A percentile compares a stretch with the other conserved stretches of the same genome.
These are phyloP conservation scores for Leucocoprinus birnbaumii DNA, from an alignment of 768 basidiomycete species.

Conservation along the genomic window DNA sequence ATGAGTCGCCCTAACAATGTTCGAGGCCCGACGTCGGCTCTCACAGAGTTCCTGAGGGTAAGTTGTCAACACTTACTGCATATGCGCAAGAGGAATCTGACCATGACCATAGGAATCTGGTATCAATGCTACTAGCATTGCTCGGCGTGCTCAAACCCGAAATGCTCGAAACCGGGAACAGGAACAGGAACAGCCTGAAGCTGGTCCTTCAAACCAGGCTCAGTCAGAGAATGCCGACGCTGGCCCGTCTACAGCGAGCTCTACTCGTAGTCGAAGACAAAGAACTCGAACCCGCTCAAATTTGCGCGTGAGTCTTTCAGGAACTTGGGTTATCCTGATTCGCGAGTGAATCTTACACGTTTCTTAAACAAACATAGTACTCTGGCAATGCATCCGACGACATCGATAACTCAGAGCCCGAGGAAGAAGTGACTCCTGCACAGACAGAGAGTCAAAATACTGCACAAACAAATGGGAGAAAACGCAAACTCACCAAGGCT, in stretches of 20 bases:
- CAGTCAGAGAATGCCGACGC: background rate
- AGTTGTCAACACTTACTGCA: constrained; percentile 12
- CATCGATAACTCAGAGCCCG: constrained; percentile 47
- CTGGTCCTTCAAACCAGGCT: constrained; percentile 38
- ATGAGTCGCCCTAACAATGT: constrained; percentile 46
- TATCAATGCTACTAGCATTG: constrained; percentile 45
- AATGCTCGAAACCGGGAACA: constrained; percentile 22
- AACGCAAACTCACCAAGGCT: constrained; percentile 52
- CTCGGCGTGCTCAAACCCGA: constrained; percentile 33
- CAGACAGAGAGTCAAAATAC: background rate
- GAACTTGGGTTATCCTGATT: background rate
- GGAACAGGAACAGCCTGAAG: constrained; percentile 33
- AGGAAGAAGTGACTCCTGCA: constrained; percentile 2
- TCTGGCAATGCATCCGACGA: constrained; percentile 71
- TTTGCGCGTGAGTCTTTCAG: background rate
- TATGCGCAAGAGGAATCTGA: background rate
- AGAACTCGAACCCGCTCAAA: constrained; percentile 10
- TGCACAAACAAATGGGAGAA: constrained; percentile 40
- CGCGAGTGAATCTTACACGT: constrained; percentile 1
- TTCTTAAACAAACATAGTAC: too few species aligned
- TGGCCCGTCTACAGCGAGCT: constrained; percentile 13
- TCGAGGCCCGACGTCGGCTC: constrained; percentile 77
- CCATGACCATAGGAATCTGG: constrained; percentile 35
- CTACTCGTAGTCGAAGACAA: constrained; percentile 17
- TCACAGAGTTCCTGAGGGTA: constrained; percentile 82